These are phyloP conservation scores for Ophiocytium majus DNA, from an alignment of 352 stramenopile genomes.

Conservation along the genomic window DNA sequence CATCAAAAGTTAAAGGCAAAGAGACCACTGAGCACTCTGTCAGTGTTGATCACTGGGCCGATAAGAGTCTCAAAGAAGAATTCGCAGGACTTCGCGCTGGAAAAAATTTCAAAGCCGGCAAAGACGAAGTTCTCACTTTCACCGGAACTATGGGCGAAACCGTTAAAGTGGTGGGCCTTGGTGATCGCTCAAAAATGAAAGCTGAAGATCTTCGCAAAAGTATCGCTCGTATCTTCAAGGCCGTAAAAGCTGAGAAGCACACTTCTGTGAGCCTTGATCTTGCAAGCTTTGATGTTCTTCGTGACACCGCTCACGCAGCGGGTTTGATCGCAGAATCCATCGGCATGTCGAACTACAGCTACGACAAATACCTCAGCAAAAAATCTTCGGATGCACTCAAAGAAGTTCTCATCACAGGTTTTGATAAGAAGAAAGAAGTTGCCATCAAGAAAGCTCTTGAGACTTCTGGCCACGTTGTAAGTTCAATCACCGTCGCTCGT, in stretches of 20 bases:
- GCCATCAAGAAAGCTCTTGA: neutral
- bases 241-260: neutral
- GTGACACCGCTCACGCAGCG: neutral
- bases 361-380: neutral
- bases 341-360: neutral
- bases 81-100: neutral
- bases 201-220: slow-evolving; percentile 12
- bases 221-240: neutral
- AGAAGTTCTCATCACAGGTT: neutral
- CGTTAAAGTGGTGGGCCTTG: neutral
- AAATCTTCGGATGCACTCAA: too few species aligned
- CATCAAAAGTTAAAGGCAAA: slow-evolving; percentile 3
- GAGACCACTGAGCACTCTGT: neutral
- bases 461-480: neutral
- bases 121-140: slow-evolving; percentile 4
- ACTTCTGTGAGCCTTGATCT: neutral
- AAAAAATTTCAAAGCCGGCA: slow-evolving; percentile 8
- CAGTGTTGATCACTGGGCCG: slow-evolving; percentile 3
- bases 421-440: slow-evolving; percentile 1
- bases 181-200: neutral
- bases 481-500: neutral
- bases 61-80: slow-evolving; percentile 13
- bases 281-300: neutral
- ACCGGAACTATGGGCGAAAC: slow-evolving; percentile 1
- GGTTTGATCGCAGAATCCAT: slow-evolving; percentile 11